Evolutionary conservation across 345 rosid genomes (phyloP), one percentile per base, ranked within the genome.

Genomic region (Boechera stricta): DNA sequence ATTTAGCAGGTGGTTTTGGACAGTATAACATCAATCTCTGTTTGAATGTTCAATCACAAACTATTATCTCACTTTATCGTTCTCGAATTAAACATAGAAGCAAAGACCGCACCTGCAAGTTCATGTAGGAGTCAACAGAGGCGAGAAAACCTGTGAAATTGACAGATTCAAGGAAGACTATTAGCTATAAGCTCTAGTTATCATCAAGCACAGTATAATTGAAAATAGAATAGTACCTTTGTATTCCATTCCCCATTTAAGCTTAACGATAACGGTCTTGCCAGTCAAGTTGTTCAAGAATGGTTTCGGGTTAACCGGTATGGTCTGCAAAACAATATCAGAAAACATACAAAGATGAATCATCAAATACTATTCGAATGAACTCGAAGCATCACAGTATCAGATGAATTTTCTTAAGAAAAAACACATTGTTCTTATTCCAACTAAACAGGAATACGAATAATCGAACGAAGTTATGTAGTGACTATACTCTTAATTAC

Each of bases 231-330:
- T 1, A 5, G 32, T 29, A 86, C 95, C 97, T 87, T 87, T 92
- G 86, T 92, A 92, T 70, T 90, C 97, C 97, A 92, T 92, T 77
- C 97, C 96, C 97, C 96, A 92, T 74, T 92, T 92, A 12, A 92
- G 92, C 82, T 92, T 90, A 18, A 92, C 96, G 29, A 90, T 88
- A 41, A 92, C 97, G 7, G 89, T 88, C 77, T 92, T 90, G 6
- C 97, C 93, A 44, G 96, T 92, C 84, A 92, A 72, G 63, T 90
- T 92, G 92, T 92, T 92, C 92, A 92, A 82, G 85, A 92, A 92
- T 1, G 93, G 97, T 68, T 92, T 92, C 1, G 93, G 93, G 77
- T 92, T 92, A 11, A 92, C 97, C 6, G 96, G 97, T 26, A 90
- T 87, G 2, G 97, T 86, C 93, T 92, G 88, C 85, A 82, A 33